A percentile compares a stretch with the other conserved stretches of the same genome.
phyloP scores from a whole-genome alignment of 805 yeast species.

The Yamadazyma olivae region DNA sequence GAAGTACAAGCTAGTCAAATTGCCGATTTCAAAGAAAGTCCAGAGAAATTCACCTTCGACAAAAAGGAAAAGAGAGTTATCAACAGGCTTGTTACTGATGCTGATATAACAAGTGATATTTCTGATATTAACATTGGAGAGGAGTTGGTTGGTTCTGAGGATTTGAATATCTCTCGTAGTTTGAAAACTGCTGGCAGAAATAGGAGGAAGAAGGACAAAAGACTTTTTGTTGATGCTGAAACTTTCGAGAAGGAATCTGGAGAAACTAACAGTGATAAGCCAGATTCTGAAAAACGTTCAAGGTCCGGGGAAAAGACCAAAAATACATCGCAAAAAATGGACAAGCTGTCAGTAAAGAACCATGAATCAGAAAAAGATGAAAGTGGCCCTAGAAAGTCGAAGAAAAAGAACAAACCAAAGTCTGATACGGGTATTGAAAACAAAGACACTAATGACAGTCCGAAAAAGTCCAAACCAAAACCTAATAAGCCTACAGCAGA shows the following conservation, averaged over 20 bases:
- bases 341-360: background rate
- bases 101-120: constrained; percentile 20
- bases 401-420: background rate
- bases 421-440: too few relatives aligned
- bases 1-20: too few relatives aligned
- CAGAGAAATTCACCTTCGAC: constrained; percentile 3
- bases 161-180: background rate
- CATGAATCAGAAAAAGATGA: constrained; percentile 1
- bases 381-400: background rate
- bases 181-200: constrained; percentile 1
- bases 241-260: too few relatives aligned
- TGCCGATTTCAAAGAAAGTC: too few relatives aligned
- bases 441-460: background rate
- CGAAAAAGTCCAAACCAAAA: background rate
- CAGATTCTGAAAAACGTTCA: too few relatives aligned
- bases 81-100: constrained; percentile 13
- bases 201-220: too few relatives aligned
- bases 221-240: too few relatives aligned
- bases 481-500: background rate
- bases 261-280: too few relatives aligned
- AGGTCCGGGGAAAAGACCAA: too few relatives aligned
- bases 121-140: constrained; percentile 23
- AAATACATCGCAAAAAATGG: too few relatives aligned
- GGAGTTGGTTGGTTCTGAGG: constrained; percentile 14
- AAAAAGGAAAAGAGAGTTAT: constrained; percentile 11